phyloP scores from a whole-genome alignment of 495 filamentous ascomycete species.

The Cercophora sp. region DNA sequence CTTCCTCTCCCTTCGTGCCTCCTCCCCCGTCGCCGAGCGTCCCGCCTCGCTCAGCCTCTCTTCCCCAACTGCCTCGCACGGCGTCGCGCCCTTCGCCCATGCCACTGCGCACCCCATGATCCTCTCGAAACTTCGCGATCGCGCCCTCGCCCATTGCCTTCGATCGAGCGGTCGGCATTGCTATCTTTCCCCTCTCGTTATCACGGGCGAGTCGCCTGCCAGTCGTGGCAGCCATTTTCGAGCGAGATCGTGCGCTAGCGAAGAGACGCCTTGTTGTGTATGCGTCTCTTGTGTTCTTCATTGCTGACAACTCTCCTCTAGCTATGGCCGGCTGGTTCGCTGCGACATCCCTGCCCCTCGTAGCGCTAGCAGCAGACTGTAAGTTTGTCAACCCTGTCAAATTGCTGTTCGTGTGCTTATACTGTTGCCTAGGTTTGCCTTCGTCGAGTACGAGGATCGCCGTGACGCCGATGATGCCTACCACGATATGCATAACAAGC shows the following conservation, averaged over 20 bases:
- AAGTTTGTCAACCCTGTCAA: constrained; percentile 43
- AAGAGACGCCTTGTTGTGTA: constrained; percentile 14
- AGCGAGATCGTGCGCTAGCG: constrained; percentile 27
- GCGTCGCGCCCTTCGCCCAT: constrained; percentile 28
- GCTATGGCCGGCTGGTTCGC: constrained; percentile 96
- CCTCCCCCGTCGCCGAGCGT: constrained; percentile 40
- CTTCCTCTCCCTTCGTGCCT: constrained; percentile 31
- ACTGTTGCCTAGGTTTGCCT: constrained; percentile 73
- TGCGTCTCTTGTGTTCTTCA: constrained; percentile 21
- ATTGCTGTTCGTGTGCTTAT: not conserved
- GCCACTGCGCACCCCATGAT: constrained; percentile 14
- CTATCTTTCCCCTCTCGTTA: constrained; percentile 25
- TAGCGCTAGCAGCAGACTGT: constrained; percentile 90
- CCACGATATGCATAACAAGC: constrained; percentile 99
- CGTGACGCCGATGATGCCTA: constrained; percentile 99
- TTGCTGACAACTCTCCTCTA: constrained; percentile 47
- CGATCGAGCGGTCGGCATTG: constrained; percentile 57
- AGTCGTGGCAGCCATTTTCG: constrained; percentile 26
- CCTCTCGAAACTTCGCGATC: constrained; percentile 31
- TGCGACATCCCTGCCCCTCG: constrained; percentile 97
- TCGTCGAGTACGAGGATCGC: constrained; percentile 98
- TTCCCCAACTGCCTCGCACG: constrained; percentile 17
- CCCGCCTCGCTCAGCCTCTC: constrained; percentile 25
- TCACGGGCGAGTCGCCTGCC: constrained; percentile 36
- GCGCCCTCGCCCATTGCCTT: constrained; percentile 33